Evolutionary conservation across 345 rosid genomes (phyloP).

Genomic region (Populus simonii): DNA sequence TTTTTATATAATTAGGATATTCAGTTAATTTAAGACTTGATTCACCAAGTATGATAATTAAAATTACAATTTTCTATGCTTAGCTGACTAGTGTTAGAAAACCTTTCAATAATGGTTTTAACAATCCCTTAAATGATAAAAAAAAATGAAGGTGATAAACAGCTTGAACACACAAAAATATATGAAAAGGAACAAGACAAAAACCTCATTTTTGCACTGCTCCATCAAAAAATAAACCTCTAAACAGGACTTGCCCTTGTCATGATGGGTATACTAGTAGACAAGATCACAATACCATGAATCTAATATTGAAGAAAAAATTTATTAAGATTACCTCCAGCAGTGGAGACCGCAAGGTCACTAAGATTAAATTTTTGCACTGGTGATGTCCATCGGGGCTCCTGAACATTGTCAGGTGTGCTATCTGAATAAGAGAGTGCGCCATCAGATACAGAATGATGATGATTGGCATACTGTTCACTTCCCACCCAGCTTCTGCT

Average conservation of each 20-base stretch:
- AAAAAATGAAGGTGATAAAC: not conserved
- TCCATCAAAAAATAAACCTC: not conserved
- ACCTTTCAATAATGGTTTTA: slow-evolving; percentile 1
- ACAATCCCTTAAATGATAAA: not conserved
- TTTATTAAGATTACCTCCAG: slow-evolving; percentile 39
- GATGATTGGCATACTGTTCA: slow-evolving; percentile 44
- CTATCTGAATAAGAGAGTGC: slow-evolving; percentile 54
- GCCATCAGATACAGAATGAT: slow-evolving; percentile 70
- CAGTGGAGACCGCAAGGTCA: slow-evolving; percentile 39
- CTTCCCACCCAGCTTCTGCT: slow-evolving; percentile 53
- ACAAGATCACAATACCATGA: not conserved
- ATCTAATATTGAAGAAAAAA: not conserved
- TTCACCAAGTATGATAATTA: not conserved
- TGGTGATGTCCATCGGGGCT: slow-evolving; percentile 61
- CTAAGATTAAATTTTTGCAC: slow-evolving; percentile 39
- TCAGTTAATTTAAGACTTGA: not conserved
- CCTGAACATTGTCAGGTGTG: slow-evolving; percentile 50
- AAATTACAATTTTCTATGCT: not conserved
- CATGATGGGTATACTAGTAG: not conserved
- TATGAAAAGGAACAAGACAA: not conserved
- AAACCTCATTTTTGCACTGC: not conserved
- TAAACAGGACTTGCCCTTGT: not conserved
- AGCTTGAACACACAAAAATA: not conserved
- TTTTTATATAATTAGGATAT: not conserved
- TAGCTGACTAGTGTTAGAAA: not conserved